Evolutionary conservation across 2,329 filamentous ascomycete genomes (phyloP), one percentile per base, ranked within the genome.

Genomic region (Seiridium cupressi): DNA sequence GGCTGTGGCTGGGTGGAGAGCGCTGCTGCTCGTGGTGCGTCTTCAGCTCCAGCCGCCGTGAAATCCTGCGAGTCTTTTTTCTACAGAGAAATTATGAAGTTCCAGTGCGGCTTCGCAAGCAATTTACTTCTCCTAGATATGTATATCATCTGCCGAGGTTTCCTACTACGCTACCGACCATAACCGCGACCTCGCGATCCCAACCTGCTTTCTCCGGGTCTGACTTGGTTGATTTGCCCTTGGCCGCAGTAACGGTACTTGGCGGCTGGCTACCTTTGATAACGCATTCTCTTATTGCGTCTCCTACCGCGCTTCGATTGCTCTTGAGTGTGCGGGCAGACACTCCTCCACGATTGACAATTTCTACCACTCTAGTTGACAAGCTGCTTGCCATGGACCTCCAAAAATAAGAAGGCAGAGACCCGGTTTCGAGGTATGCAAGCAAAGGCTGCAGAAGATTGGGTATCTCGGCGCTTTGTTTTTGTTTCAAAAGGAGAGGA

Each of bases 181-280:
- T 97, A 53, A 98, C 93, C 1, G 93, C 93, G 53, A 93, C 89
- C 76, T 98, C 95, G 44, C 94, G 84, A 69, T 97, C 94, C 92
- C 92, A 97, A 59, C 79, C 84, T 63, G 73, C 76, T 63, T 77
- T 77, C 10, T 77, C 76, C n/a, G 77, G 70, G 47, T 81, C 75
- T 40, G 73, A 73, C 65, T 72, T 79, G 61, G 65, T 68, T 61
- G 61, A 63, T 60, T 79, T 81, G 38, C 72, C 75, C 67, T 79
- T 84, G 47, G 74, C 72, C 7, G 70, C 72, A 3, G 72, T 66
- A 51, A 86, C 70, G 0, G 80, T 84, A 11, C 81, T 82, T 2
- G 92, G 91, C 55, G 89, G 72, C 71, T 88, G 85, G 42, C 88
- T 90, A 0, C 94, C 94, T 56, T 85, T 85, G 62, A 93, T 77